A percentile compares a stretch with the other conserved stretches of the same genome.
Conservation (phyloP, 495 filamentous ascomycete species). For the Penicillium canariense region DNA sequence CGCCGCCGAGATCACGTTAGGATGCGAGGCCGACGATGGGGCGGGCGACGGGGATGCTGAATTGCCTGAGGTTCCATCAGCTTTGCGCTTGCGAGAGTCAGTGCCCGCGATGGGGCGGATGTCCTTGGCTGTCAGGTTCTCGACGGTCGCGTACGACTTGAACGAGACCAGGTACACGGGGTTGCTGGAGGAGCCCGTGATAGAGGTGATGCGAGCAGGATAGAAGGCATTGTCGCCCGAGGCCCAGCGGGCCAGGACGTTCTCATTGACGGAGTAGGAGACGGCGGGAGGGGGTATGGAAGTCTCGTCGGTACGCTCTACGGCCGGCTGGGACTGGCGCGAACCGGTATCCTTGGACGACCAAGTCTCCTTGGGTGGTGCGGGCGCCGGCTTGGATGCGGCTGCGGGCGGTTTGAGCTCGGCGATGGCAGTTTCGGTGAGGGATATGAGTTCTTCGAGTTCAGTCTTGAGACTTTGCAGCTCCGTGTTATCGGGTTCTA, state of each 20-base stretch:
- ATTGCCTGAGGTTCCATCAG: conserved; percentile 68
- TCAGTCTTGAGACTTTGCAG: conserved; percentile 75
- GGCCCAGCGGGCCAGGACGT: conserved; percentile 83
- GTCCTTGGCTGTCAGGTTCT: conserved; percentile 81
- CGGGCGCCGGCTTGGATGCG: conserved; percentile 38
- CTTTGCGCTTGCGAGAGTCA: conserved; percentile 83
- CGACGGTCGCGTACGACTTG: conserved; percentile 78
- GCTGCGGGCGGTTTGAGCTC: conserved; percentile 66
- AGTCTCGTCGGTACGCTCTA: conserved; percentile 40
- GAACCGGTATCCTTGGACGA: conserved; percentile 55
- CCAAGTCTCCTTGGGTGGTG: conserved; percentile 63
- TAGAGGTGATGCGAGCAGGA: conserved; percentile 86
- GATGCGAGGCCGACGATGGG: conserved; percentile 22
- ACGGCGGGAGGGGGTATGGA: conserved; percentile 37
- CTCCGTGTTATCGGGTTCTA: conserved; percentile 80
- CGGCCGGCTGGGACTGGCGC: conserved; percentile 41
- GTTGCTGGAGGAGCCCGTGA: conserved; percentile 82
- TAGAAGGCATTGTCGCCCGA: conserved; percentile 90
- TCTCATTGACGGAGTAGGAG: conserved; percentile 84
- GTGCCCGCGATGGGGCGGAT: conserved; percentile 68
- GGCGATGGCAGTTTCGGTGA: conserved; percentile 75
- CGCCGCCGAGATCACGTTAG: conserved; percentile 81
- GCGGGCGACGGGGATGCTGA: conserved; percentile 48
- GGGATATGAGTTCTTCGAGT: conserved; percentile 78
- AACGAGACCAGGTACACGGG: conserved; percentile 94